These are phyloP conservation scores for Exophiala oligosperma DNA, from an alignment of 2,329 filamentous ascomycete genomes.

Conservation along the genomic window DNA sequence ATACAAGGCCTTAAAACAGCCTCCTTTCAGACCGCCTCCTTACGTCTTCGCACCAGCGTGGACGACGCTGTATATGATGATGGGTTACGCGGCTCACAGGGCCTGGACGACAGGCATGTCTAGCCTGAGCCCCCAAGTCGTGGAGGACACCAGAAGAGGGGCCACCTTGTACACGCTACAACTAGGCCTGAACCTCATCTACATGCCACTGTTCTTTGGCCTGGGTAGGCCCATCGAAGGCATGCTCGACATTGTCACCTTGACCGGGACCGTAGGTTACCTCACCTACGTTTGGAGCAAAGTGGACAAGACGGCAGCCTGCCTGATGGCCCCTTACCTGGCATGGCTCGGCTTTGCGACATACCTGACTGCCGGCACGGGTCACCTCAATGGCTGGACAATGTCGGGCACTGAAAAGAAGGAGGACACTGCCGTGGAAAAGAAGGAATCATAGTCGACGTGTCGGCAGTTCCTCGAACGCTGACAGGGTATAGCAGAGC, in stretches of 20 bases:
- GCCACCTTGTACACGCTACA: slow-evolving; percentile 84
- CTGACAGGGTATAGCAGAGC: no score
- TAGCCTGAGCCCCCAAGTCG: slow-evolving; percentile 57
- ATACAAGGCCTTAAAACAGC: slow-evolving; percentile 43
- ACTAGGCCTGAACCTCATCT: slow-evolving; percentile 79
- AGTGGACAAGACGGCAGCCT: slow-evolving; percentile 71
- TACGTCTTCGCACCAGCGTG: slow-evolving; percentile 61
- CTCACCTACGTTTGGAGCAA: slow-evolving; percentile 74
- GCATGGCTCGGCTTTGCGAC: slow-evolving; percentile 86
- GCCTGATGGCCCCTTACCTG: slow-evolving; percentile 76
- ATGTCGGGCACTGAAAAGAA: slow-evolving; percentile 37
- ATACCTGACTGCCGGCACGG: slow-evolving; percentile 72
- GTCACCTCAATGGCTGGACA: slow-evolving; percentile 69
- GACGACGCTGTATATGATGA: slow-evolving; percentile 63
- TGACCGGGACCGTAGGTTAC: slow-evolving; percentile 72
- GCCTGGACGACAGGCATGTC: slow-evolving; percentile 65
- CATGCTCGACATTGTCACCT: slow-evolving; percentile 69
- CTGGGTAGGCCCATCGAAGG: slow-evolving; percentile 71
- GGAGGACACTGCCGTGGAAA: slow-evolving; percentile 5
- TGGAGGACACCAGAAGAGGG: slow-evolving; percentile 62
- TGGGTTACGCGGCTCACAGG: slow-evolving; percentile 87
- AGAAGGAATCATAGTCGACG: slow-evolving; percentile 8
- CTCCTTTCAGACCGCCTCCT: slow-evolving; percentile 56
- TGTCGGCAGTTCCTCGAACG: no score
- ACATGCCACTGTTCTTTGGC: slow-evolving; percentile 94